Evolutionary conservation across 257 asterid species (phyloP), one percentile per base, ranked within the genome.

Genomic region (Buddleja alternifolia): DNA sequence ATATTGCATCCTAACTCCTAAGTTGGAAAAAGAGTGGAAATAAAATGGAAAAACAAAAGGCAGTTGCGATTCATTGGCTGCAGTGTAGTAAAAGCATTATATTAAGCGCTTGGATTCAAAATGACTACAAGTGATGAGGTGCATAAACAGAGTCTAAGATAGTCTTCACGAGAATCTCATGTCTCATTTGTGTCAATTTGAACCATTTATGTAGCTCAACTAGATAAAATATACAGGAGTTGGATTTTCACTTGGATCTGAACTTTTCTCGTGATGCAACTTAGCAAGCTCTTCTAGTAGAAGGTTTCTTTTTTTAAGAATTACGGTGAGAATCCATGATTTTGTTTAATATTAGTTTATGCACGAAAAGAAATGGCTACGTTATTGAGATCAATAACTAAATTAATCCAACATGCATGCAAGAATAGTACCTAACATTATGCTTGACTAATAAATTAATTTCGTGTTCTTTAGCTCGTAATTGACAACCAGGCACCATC

Each of bases 221-320:
- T 53, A 40, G 41, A n/a, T 51, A 37, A 37, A 42, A 41, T 23
- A n/a, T 20, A 10, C 17, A 1, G 40, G 45, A 46, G 23, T 20
- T 10, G 67, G 67, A 34, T 23, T 37, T 69, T 48, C 47, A 45
- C 39, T 45, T 40, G 4, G 64, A 57, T 29, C 24, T 5, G 10
- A 45, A 10, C 24, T 20, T 36, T 70, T 19, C 4, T 37, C 19
- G 4, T 16, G 25, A 57, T 56, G 34, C 24, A 10, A 24, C 21
- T 24, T 19, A 20, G 29, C 42, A 60, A 59, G 51, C 9, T 51
- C 32, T 19, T 19, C 2, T 17, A 6, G 57, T 10, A 14, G n/a
- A 8, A 41, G 47, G 11, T 41, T 41, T 0, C n/a, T 8, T 41
- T 14, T 2, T 5, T 29, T 29, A 1, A 29, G 34, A 29, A 29